A percentile compares a stretch with the other conserved stretches of the same genome.
Conservation (phyloP, 192 early-diverging fungal genomes). For the Coemansia sp. region DNA sequence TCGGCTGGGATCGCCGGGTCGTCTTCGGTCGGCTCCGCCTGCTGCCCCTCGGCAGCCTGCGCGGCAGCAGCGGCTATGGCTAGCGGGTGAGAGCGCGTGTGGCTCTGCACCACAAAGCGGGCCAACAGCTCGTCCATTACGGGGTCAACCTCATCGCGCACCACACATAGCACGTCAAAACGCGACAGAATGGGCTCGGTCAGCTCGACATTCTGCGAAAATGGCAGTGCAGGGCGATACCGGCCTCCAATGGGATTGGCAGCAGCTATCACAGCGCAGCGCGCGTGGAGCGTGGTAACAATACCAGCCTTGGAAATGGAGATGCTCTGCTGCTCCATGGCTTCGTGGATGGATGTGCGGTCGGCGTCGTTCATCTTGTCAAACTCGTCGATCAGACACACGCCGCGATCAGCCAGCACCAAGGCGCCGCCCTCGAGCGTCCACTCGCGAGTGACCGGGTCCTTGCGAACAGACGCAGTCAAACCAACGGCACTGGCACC, state of each 20-base stretch:
- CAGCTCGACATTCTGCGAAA: slow-evolving; percentile 95
- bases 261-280: slow-evolving; percentile 76
- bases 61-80: no score
- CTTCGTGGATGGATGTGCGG: slow-evolving; percentile 91
- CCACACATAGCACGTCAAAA: slow-evolving; percentile 95
- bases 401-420: slow-evolving; percentile 81
- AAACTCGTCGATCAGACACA: slow-evolving; percentile 87
- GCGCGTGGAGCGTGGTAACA: slow-evolving; percentile 77
- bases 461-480: slow-evolving; percentile 79
- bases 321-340: slow-evolving; percentile 88
- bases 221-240: slow-evolving; percentile 84
- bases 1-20: slow-evolving; percentile 41
- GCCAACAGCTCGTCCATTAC: slow-evolving; percentile 86
- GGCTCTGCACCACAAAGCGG: slow-evolving; percentile 89
- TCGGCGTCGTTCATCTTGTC: slow-evolving; percentile 91
- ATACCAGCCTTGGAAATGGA: slow-evolving; percentile 88
- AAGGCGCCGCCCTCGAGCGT: slow-evolving; percentile 85
- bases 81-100: slow-evolving; percentile 87
- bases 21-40: slow-evolving; percentile 39
- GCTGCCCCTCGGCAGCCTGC: slow-evolving; percentile 19
- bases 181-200: slow-evolving; percentile 98
- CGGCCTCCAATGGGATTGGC: slow-evolving; percentile 83
- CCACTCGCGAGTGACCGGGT: slow-evolving; percentile 83
- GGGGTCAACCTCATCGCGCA: slow-evolving; percentile 88
- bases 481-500: slow-evolving; percentile 82